phyloP scores from a whole-genome alignment of 2,329 filamentous ascomycete species.

The Fusarium hostae region DNA sequence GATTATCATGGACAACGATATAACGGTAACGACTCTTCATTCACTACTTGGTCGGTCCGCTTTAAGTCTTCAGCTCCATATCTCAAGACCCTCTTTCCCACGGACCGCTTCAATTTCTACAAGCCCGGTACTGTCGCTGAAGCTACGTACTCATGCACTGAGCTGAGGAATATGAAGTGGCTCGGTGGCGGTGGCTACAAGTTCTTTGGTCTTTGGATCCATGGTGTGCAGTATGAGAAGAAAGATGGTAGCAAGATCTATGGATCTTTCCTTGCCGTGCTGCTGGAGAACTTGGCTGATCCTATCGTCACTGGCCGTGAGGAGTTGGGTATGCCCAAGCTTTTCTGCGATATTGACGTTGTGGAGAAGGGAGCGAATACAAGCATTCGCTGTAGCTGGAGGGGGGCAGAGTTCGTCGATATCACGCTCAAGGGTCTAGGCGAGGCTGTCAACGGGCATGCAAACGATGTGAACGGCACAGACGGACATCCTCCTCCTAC shows the following conservation, averaged over 20 bases:
- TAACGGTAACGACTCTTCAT: constrained; percentile 44
- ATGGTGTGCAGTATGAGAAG: constrained; percentile 68
- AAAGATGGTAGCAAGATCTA: constrained; percentile 58
- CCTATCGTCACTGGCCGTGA: constrained; percentile 69
- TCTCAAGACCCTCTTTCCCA: constrained; percentile 61
- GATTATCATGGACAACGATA: constrained; percentile 4
- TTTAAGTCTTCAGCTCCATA: constrained; percentile 63
- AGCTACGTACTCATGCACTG: constrained; percentile 56
- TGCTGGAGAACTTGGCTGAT: constrained; percentile 69
- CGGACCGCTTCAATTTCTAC: constrained; percentile 54
- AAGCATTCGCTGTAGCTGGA: constrained; percentile 21
- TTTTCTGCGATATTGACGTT: constrained; percentile 63
- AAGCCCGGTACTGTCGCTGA: constrained; percentile 56
- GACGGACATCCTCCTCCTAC: background rate
- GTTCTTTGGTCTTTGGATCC: constrained; percentile 69
- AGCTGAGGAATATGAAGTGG: constrained; percentile 66
- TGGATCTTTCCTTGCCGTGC: constrained; percentile 66
- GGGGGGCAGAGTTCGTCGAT: constrained; percentile 17
- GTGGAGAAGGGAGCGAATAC: background rate
- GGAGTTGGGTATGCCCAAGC: constrained; percentile 71
- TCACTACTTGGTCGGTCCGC: constrained; percentile 58
- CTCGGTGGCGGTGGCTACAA: constrained; percentile 69
- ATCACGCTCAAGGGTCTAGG: constrained; percentile 7
- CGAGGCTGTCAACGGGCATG: background rate
- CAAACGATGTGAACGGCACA: background rate